Evolutionary conservation across 163 green algal species (phyloP).

Genomic region (Prototheca stagnorum): DNA sequence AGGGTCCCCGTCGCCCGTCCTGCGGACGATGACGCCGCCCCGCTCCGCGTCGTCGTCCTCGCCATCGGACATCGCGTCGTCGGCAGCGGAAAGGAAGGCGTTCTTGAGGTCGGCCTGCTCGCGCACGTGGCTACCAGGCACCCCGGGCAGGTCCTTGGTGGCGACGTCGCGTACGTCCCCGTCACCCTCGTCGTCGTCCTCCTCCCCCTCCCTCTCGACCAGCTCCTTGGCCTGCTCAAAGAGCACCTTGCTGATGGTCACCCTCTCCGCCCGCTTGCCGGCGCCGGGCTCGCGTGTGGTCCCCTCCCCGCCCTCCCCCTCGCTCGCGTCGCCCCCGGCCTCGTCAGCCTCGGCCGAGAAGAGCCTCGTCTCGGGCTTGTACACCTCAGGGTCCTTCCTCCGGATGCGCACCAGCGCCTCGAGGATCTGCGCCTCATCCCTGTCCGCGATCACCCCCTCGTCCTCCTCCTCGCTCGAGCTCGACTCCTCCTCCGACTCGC

Average conservation of each 20-base stretch:
- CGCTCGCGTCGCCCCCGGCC: slow-evolving; percentile 12
- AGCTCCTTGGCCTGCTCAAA: slow-evolving; percentile 31
- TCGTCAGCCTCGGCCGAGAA: slow-evolving; percentile 25
- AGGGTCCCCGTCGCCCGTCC: no score
- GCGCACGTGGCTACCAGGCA: no score
- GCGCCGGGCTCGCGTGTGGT: slow-evolving; percentile 25
- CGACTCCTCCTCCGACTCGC: slow-evolving; percentile 14
- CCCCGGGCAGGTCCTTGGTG: no score
- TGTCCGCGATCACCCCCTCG: slow-evolving; percentile 6
- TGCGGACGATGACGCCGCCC: no score
- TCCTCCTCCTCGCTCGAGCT: slow-evolving; percentile 7
- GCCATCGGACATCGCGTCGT: no score
- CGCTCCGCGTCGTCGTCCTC: no score
- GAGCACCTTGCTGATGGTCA: slow-evolving; percentile 60
- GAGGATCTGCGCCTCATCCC: slow-evolving; percentile 34
- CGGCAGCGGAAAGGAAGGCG: no score
- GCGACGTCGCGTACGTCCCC: background rate
- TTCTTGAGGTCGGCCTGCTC: slow-evolving; percentile 48
- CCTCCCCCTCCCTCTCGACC: background rate
- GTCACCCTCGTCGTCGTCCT: background rate
- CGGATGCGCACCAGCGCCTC: slow-evolving; percentile 40
- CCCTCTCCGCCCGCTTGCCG: background rate
- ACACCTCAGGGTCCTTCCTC: slow-evolving; percentile 39
- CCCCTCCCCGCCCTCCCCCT: slow-evolving; percentile 3
- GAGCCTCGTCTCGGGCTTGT: slow-evolving; percentile 36